Evolutionary conservation across 352 stramenopile species (phyloP), one percentile per base, ranked within the genome.

Genomic region (Pythium angustatum): DNA sequence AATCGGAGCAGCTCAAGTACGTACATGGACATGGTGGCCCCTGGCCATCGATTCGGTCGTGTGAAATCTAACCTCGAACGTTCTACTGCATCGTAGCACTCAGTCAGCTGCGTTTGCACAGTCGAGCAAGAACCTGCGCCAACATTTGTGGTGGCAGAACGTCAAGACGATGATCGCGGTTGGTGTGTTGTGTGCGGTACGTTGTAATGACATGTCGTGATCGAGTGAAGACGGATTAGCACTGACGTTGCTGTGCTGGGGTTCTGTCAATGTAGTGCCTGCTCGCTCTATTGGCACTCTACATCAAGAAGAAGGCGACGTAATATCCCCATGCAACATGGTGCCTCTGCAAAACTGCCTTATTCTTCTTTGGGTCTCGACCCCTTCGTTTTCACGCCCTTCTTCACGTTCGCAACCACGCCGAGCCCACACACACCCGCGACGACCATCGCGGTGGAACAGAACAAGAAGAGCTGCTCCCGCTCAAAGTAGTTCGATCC

Each of bases 81-180:
- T 47, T 17, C 33, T 12, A 33, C 3, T 6, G 14, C 2, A 24
- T 47, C 3, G 40, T 27, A 95, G 87, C 54, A 91, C 83, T 27
- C 87, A 92, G 51, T 92, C 87, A 0, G 72, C 85, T 30, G 83
- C 82, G 3, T 96, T 96, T 69, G 85, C 85, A 21, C 78, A 94
- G 57, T 91, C 85, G n/a, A 96, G 85, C 59, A 82, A 75, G 50
- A 89, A 76, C 55, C 73, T 96, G 7, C 87, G 85, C 9, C 85
- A 85, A 24, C 81, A 91, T 45, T 64, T 96, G 28, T 96, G 87
- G 87, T 81, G 87, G 72, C 80, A 96, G 65, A 96, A 96, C 52
- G 68, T 96, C 30, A 96, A 96, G 72, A 89, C 94, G 84, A 94
- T 83, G 58, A 84, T 93, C 63, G 81, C 83, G 17, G 88, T 91